These are phyloP conservation scores for Alternaria arborescens DNA, from an alignment of 2,329 filamentous ascomycete species.

Conservation along the genomic window DNA sequence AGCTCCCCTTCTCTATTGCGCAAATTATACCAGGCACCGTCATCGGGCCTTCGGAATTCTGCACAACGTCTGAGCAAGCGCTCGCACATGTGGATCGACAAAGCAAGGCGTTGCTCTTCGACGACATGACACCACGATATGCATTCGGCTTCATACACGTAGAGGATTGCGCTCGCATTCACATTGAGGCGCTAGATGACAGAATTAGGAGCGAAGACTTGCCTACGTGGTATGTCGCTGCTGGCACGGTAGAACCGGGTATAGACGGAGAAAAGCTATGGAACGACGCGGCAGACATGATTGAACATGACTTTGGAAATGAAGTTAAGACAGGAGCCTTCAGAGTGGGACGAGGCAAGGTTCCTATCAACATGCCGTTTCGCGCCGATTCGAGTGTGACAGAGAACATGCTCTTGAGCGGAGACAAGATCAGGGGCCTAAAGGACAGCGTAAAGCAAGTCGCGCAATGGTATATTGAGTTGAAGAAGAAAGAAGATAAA, in stretches of 20 bases:
- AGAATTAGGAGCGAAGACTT: slow-evolving; percentile 22
- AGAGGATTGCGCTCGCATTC: slow-evolving; percentile 42
- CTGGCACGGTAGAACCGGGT: slow-evolving; percentile 31
- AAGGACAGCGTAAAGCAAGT: slow-evolving; percentile 40
- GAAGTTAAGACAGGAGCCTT: slow-evolving; percentile 32
- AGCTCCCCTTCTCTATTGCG: slow-evolving; percentile 37
- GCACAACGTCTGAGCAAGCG: slow-evolving; percentile 27
- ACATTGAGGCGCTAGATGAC: slow-evolving; percentile 42
- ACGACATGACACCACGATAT: slow-evolving; percentile 41
- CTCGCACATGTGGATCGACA: slow-evolving; percentile 42
- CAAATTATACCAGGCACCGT: slow-evolving; percentile 49
- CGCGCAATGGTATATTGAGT: slow-evolving; percentile 37
- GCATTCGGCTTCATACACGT: slow-evolving; percentile 48
- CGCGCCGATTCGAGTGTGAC: slow-evolving; percentile 40
- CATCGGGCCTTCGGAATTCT: slow-evolving; percentile 45
- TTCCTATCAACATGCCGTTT: slow-evolving; percentile 45
- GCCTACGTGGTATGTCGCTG: slow-evolving; percentile 43
- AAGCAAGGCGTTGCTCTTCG: slow-evolving; percentile 43
- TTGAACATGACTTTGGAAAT: slow-evolving; percentile 28
- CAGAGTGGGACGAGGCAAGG: slow-evolving; percentile 33
- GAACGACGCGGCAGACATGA: slow-evolving; percentile 30
- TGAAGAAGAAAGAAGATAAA: slow-evolving; percentile 12
- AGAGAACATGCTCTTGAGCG: slow-evolving; percentile 33
- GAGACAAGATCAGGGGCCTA: slow-evolving; percentile 28
- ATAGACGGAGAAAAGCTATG: slow-evolving; percentile 30